Evolutionary conservation across 805 yeast genomes (phyloP).

Genomic region (Candida ulmi): DNA sequence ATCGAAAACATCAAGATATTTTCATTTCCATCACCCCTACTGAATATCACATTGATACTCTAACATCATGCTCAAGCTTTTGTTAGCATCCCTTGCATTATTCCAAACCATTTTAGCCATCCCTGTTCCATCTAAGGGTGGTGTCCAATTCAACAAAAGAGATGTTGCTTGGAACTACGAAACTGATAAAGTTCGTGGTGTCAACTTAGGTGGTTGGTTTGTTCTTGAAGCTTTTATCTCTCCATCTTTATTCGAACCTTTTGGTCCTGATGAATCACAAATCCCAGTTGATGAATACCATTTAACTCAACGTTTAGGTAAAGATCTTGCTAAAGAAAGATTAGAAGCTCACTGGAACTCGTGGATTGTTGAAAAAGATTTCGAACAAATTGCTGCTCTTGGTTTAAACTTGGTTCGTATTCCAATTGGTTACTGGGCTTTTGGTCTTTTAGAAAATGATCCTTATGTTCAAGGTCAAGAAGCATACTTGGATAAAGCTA

Average conservation of each 20-base stretch:
- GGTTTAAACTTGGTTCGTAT: slow-evolving; percentile 71
- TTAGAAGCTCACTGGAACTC: slow-evolving; percentile 50
- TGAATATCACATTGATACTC: too few relatives aligned
- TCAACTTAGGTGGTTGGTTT: slow-evolving; percentile 68
- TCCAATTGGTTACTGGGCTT: slow-evolving; percentile 83
- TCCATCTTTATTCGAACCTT: slow-evolving; percentile 49
- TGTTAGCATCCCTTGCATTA: slow-evolving; percentile 2
- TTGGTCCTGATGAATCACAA: slow-evolving; percentile 26
- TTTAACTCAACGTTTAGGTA: slow-evolving; percentile 44
- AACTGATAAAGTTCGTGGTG: slow-evolving; percentile 29
- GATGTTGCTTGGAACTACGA: slow-evolving; percentile 17
- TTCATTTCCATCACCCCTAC: too few relatives aligned
- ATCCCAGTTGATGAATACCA: slow-evolving; percentile 61
- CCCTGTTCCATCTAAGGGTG: slow-evolving; percentile 24
- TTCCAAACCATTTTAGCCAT: slow-evolving; percentile 6
- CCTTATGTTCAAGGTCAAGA: slow-evolving; percentile 68
- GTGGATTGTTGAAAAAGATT: slow-evolving; percentile 56
- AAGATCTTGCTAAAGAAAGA: slow-evolving; percentile 34
- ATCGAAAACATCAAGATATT: too few relatives aligned
- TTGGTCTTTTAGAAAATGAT: slow-evolving; percentile 34
- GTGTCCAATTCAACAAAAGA: slow-evolving; percentile 17
- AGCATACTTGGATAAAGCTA: slow-evolving; percentile 54
- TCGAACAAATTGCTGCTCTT: slow-evolving; percentile 38
- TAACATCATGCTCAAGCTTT: background rate
- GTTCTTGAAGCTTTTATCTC: slow-evolving; percentile 67